These are phyloP conservation scores for Phlegmacium glaucopus DNA, from an alignment of 768 basidiomycete genomes.

Conservation along the genomic window DNA sequence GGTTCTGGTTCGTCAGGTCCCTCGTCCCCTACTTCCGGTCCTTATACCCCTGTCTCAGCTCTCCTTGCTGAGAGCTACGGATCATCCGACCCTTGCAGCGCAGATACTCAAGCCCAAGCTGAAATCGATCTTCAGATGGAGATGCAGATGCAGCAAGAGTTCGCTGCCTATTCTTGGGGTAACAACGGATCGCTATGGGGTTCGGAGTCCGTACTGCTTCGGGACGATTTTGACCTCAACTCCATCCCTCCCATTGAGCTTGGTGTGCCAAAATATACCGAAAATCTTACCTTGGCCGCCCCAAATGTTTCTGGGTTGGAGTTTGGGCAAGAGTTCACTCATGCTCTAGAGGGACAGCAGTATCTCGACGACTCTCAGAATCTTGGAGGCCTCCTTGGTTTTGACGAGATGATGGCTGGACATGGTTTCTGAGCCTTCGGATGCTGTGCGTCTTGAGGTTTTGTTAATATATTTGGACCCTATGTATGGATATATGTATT, in stretches of 20 bases:
- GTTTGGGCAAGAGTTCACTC: conserved; percentile 30
- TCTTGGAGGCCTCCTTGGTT: conserved; percentile 26
- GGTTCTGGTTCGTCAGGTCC: conserved; percentile 47
- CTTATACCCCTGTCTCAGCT: conserved; percentile 45
- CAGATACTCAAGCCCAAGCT: conserved; percentile 28
- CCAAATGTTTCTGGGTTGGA: conserved; percentile 23
- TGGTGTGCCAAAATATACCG: conserved; percentile 44
- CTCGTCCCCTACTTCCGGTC: conserved; percentile 44
- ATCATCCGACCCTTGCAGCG: conserved; percentile 12
- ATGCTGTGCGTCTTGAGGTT: conserved; percentile 36
- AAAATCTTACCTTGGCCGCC: conserved; percentile 20
- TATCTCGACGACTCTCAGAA: conserved; percentile 21
- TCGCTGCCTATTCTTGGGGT: conserved; percentile 35
- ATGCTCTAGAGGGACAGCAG: conserved; percentile 24
- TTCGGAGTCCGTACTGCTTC: conserved; percentile 33
- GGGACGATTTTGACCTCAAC: conserved; percentile 65
- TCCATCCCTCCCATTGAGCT: conserved; percentile 66
- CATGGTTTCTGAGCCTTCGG: conserved; percentile 26
- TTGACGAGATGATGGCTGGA: conserved; percentile 43
- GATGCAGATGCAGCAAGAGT: conserved; percentile 37
- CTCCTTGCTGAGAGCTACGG: conserved; percentile 14
- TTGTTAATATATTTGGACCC: conserved; percentile 18
- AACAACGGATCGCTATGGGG: conserved; percentile 28
- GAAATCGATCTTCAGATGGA: conserved; percentile 37
- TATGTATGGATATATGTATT: conserved; percentile 29